Conservation (phyloP, 768 basidiomycete species). For the Phanerochaete sordida region DNA sequence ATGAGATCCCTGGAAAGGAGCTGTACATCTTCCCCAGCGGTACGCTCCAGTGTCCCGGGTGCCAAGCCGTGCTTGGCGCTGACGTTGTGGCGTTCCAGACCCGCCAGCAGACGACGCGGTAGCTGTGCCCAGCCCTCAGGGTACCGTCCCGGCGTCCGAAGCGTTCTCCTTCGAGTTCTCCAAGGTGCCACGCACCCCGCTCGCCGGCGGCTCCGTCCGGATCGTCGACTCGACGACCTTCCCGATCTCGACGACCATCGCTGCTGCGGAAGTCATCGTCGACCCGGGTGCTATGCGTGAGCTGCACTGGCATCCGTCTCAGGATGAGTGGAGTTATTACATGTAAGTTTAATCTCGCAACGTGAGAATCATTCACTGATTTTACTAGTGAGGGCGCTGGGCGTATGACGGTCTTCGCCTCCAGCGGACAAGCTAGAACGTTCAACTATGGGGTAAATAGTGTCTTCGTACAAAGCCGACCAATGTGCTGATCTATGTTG, state of each 20-base stretch:
- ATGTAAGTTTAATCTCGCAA: not conserved
- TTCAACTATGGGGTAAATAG: constrained; percentile 34
- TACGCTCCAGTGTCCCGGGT: constrained; percentile 14
- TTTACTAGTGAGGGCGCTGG: constrained; percentile 32
- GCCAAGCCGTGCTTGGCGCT: not conserved
- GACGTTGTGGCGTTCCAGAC: constrained; percentile 3
- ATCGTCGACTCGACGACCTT: constrained; percentile 53
- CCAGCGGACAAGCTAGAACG: constrained; percentile 33
- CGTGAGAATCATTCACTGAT: not conserved
- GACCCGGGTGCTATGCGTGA: constrained; percentile 56
- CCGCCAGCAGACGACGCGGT: constrained; percentile 25
- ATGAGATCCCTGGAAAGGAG: constrained; percentile 47
- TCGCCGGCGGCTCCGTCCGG: constrained; percentile 54
- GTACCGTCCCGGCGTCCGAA: constrained; percentile 30
- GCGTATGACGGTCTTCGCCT: constrained; percentile 38
- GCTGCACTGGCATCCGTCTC: constrained; percentile 42
- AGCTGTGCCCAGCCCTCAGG: constrained; percentile 44
- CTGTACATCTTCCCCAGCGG: constrained; percentile 49
- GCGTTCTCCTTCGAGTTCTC: constrained; percentile 54
- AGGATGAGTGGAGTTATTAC: constrained; percentile 37
- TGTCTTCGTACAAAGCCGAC: not conserved
- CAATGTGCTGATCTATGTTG: not conserved
- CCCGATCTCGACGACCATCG: constrained; percentile 46
- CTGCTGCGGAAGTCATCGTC: constrained; percentile 51
- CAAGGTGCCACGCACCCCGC: constrained; percentile 34